phyloP scores from a whole-genome alignment of 2,329 filamentous ascomycete species.

The Arthrobotrys entomopaga region DNA sequence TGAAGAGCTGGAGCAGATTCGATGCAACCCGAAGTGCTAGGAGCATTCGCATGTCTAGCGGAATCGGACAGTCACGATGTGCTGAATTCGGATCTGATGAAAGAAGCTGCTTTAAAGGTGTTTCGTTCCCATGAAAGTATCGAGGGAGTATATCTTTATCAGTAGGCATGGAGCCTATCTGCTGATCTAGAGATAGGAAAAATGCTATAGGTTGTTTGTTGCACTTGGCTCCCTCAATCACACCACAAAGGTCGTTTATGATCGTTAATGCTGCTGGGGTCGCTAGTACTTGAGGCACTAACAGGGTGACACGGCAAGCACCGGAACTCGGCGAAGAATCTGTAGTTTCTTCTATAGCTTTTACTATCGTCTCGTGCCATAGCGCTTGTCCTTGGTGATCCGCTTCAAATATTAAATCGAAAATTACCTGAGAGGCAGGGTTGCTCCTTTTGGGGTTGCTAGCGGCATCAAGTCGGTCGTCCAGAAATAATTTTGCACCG shows the following conservation, averaged over 20 bases:
- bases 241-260: conserved; percentile 35
- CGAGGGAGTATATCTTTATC: conserved; percentile 13
- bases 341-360: conserved; percentile 13
- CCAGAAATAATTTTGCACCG: conserved; percentile 44
- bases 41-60: conserved; percentile 51
- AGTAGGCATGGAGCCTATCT: conserved; percentile 26
- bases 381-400: conserved; percentile 11
- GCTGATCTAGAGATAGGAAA: conserved; percentile 18
- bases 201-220: conserved; percentile 25
- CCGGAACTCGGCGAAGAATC: background rate
- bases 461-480: conserved; percentile 21
- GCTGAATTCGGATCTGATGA: background rate
- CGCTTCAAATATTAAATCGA: conserved; percentile 40
- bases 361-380: conserved; percentile 45
- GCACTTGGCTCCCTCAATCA: conserved; percentile 7
- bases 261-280: conserved; percentile 14
- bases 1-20: conserved; percentile 56
- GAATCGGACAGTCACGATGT: conserved; percentile 22
- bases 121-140: conserved; percentile 42
- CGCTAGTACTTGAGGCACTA: conserved; percentile 14
- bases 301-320: conserved; percentile 29
- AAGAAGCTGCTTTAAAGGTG: conserved; percentile 17
- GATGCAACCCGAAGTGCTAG: conserved; percentile 56
- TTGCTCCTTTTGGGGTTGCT: background rate
- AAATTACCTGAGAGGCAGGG: conserved; percentile 12